Evolutionary conservation across 495 filamentous ascomycete genomes (phyloP), one percentile per base, ranked within the genome.

Genomic region (Emericellopsis terricola): DNA sequence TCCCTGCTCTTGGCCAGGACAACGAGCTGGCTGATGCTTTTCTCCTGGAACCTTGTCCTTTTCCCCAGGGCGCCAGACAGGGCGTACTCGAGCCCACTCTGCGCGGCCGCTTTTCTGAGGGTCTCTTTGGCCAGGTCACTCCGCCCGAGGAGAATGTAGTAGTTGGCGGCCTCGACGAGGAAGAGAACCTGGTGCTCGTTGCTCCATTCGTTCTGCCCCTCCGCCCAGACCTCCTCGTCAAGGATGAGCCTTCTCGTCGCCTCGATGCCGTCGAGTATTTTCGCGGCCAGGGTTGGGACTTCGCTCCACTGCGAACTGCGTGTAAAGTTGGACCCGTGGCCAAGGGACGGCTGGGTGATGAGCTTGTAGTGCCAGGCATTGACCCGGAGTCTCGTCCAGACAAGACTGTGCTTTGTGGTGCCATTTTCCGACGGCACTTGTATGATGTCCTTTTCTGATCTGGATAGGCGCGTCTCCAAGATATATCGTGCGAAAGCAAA

Each of bases 281-380:
- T 33, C 20, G 54, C 55, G 28, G 69, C 60, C 9, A 76, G 46
- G 13, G 43, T 56, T 0, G 60, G 59, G 10, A 66, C 51, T 16
- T 66, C 62, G n/a, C 52, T 60, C 59, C 60, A 66, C 34, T 56
- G 56, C 19, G 52, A 41, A 8, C 47, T 51, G 40, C 55, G 59
- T 31, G 47, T 57, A 26, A 61, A 62, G 1, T 51, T 41, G 0
- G 51, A 53, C 14, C 57, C 59, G 0, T 69, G 68, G 1, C 76
- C 70, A 0, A 84, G 29, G 2, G 44, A 75, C 2, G 73, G 67
- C 46, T 89, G 82, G 0, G 76, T 75, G 2, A 99, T 64, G 39
- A 94, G 66, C 45, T 81, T 76, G 52, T 94, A 91, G 57, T 94
- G 87, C 48, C 81, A 68, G 36, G 86, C 82, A 42, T 82, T 77